Conservation (phyloP, 805 yeast genomes). For the Scheffersomyces ergatensis region DNA sequence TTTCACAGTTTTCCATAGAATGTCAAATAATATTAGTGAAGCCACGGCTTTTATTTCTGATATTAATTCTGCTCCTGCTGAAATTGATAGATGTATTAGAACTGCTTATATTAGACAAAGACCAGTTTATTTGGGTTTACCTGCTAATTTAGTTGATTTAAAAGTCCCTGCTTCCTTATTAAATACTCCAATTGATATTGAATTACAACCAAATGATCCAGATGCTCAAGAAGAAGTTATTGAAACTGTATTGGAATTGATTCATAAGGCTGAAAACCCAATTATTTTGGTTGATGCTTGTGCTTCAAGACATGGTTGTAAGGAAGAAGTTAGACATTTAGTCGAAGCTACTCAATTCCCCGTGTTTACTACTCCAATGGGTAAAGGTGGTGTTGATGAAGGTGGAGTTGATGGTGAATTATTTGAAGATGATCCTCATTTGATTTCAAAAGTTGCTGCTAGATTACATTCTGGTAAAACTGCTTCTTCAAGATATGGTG, state of each 20-base stretch:
- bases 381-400: constrained; percentile 37
- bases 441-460: constrained; percentile 18
- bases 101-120: constrained; percentile 36
- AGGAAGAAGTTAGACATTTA: constrained; percentile 29
- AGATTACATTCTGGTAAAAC: constrained; percentile 16
- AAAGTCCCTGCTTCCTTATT: constrained; percentile 33
- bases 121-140: constrained; percentile 40
- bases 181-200: constrained; percentile 34
- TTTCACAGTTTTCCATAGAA: constrained; percentile 39
- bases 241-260: constrained; percentile 22
- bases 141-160: constrained; percentile 38
- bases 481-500: constrained; percentile 31
- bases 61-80: constrained; percentile 31
- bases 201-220: constrained; percentile 29
- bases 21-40: constrained; percentile 36
- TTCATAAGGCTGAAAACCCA: constrained; percentile 28
- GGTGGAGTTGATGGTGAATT: constrained; percentile 30
- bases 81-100: constrained; percentile 38
- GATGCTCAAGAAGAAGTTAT: constrained; percentile 38
- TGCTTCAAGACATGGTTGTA: constrained; percentile 37
- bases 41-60: constrained; percentile 37
- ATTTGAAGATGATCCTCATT: constrained; percentile 21
- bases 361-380: constrained; percentile 40
- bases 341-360: constrained; percentile 40
- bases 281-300: constrained; percentile 39